Conservation (phyloP, 164 flowering plant species). For the Akebia trifoliata region DNA sequence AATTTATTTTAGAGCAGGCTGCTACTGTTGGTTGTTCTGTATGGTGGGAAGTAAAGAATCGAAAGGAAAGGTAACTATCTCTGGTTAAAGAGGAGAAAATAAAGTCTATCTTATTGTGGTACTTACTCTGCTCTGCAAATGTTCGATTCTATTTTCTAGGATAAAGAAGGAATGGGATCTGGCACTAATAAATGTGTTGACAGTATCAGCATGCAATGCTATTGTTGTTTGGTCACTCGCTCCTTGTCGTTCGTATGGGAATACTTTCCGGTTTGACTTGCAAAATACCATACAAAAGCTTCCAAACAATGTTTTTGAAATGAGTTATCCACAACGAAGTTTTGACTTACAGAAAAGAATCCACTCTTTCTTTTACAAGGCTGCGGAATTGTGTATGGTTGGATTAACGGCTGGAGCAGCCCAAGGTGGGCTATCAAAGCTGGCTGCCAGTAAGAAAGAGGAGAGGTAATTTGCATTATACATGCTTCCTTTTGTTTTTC, state of each 20-base stretch:
- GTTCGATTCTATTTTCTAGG: no score
- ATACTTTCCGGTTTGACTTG: conserved; percentile 80
- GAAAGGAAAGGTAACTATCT: conserved; percentile 62
- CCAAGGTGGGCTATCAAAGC: conserved; percentile 69
- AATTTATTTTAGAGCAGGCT: conserved; percentile 72
- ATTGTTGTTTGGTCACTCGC: conserved; percentile 94
- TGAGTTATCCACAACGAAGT: conserved; percentile 77
- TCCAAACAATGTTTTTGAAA: conserved; percentile 95
- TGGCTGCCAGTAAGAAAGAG: conserved; percentile 59
- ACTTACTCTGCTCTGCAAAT: no score
- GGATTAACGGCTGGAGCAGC: conserved; percentile 80
- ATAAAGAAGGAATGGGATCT: conserved; percentile 97
- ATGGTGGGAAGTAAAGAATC: conserved; percentile 89
- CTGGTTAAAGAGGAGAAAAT: conserved; percentile 1
- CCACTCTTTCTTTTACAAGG: conserved; percentile 76
- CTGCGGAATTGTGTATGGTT: conserved; percentile 79
- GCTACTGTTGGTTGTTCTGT: conserved; percentile 81
- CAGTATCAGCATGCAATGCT: conserved; percentile 80
- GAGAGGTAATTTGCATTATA: conserved; percentile 42
- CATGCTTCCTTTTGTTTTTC: background rate
- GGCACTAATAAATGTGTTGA: conserved; percentile 88
- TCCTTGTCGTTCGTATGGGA: conserved; percentile 96
- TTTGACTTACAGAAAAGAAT: conserved; percentile 83
- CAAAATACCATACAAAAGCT: conserved; percentile 96
- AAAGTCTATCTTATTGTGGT: no score